Conservation (phyloP, 2,329 filamentous ascomycete genomes). For the Scortechinia acanthostroma region DNA sequence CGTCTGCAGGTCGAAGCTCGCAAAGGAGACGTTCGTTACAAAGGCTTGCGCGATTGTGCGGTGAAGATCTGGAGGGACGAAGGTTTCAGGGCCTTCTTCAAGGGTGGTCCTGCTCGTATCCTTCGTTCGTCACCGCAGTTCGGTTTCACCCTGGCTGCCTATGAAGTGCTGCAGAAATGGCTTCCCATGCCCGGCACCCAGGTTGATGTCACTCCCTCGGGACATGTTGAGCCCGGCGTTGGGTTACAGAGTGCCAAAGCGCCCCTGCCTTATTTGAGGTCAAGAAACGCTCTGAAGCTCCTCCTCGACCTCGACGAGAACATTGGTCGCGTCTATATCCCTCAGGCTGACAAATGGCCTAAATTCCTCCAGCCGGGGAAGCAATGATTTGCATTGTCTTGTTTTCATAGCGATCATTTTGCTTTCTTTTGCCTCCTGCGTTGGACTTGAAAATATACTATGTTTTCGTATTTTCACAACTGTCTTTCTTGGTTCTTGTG, state of each 20-base stretch:
- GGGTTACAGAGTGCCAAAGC: slow-evolving; percentile 46
- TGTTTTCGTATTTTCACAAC: background rate
- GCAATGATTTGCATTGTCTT: background rate
- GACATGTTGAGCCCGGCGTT: slow-evolving; percentile 55
- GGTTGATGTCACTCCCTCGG: slow-evolving; percentile 44
- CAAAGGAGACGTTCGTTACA: slow-evolving; percentile 88
- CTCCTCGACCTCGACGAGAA: slow-evolving; percentile 90
- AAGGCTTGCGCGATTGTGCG: slow-evolving; percentile 77
- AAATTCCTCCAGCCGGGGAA: slow-evolving; percentile 26
- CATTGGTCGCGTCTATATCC: slow-evolving; percentile 70
- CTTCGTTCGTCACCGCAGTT: slow-evolving; percentile 93
- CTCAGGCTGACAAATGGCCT: slow-evolving; percentile 43
- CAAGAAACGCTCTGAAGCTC: slow-evolving; percentile 88
- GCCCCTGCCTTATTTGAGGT: slow-evolving; percentile 45
- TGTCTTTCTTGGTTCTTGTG: background rate
- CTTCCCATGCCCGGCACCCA: slow-evolving; percentile 70
- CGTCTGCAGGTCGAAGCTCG: slow-evolving; percentile 93
- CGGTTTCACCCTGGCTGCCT: slow-evolving; percentile 91
- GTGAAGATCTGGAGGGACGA: slow-evolving; percentile 80
- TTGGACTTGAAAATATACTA: background rate
- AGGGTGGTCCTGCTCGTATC: slow-evolving; percentile 91
- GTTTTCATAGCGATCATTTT: background rate
- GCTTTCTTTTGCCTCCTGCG: background rate
- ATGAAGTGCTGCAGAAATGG: slow-evolving; percentile 78
- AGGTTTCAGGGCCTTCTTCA: slow-evolving; percentile 95